Evolutionary conservation across 2,329 filamentous ascomycete species (phyloP), one percentile per base, ranked within the genome.

Genomic region (Hymenoscyphus fructigenus): DNA sequence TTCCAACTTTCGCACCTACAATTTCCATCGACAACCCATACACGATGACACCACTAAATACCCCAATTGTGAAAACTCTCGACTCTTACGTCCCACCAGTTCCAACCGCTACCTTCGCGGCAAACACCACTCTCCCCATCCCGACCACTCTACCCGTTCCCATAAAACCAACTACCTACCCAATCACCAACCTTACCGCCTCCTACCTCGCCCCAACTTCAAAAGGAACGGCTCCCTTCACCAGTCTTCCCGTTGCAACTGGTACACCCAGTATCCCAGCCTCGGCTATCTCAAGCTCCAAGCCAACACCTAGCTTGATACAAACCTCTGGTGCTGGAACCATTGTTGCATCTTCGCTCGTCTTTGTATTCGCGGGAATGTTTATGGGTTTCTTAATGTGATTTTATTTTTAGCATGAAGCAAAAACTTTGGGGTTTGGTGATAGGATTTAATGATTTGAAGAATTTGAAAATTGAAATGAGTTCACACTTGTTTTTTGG

Each of bases 61-160:
- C 62, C 17, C 62, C 62, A 17, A 61, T 64, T 36, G 53, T 64
- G 10, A 26, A 32, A 12, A 64, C 62, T n/a, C 44, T 64, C 26
- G 62, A 64, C 9, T 15, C 20, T 1, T 41, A 34, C 20, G 28
- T 34, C 32, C 41, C 62, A 12, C 41, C 57, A 28, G n/a, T 34
- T 29, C n/a, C 41, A 23, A 17, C 41, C 7, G 53, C 26, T n/a
- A 56, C 44, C 9, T 32, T 29, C 26, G 53, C 23, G 5, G 26
- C 26, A 28, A 32, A 28, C 26, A 29, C 15, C 5, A 28, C 26
- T 1, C 20, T 32, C 26, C 26, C 53, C 53, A 5, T 15, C 9
- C 29, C 53, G 32, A 50, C 44, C 9, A 50, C 7, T 23, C 6
- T 50, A 12, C 44, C 20, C 5, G 44, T 20, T 9, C 34, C 10